phyloP scores from a whole-genome alignment of 768 basidiomycete genomes.

The Macrocybe gigantea region DNA sequence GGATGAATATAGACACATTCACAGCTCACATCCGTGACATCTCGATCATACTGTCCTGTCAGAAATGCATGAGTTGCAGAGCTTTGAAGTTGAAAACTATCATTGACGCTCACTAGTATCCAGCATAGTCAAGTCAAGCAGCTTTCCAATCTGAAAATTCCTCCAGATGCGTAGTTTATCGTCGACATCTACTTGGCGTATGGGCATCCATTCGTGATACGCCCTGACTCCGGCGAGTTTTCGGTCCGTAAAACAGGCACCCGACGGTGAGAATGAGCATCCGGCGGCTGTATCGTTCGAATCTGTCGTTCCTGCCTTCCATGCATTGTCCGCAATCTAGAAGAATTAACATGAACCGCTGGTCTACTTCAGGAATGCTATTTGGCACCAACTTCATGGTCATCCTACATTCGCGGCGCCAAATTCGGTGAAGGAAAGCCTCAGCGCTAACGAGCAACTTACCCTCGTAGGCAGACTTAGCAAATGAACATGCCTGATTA shows the following conservation, averaged over 20 bases:
- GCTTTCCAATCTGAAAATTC: constrained; percentile 57
- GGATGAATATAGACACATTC: too few species aligned
- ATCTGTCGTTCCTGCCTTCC: constrained; percentile 51
- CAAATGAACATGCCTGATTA: background rate
- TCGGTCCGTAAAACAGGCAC: constrained; percentile 53
- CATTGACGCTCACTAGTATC: constrained; percentile 42
- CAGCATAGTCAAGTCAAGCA: constrained; percentile 57
- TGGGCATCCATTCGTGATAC: constrained; percentile 61
- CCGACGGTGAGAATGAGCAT: constrained; percentile 45
- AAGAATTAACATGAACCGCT: too few species aligned
- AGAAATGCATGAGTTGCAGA: too few species aligned
- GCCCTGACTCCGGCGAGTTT: constrained; percentile 54
- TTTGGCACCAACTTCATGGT: constrained; percentile 36
- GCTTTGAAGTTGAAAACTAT: background rate
- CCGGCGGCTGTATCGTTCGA: constrained; percentile 48
- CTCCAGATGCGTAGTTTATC: constrained; percentile 58
- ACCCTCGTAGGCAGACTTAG: too few species aligned
- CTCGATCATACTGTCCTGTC: constrained; percentile 47
- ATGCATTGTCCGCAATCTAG: constrained; percentile 49
- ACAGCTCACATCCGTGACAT: constrained; percentile 45
- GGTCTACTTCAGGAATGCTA: background rate
- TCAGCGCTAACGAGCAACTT: background rate
- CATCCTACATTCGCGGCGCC: constrained; percentile 27
- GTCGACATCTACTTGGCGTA: constrained; percentile 48
- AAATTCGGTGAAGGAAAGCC: background rate